These are phyloP conservation scores for Dictyophora rubrovolvata DNA, from an alignment of 768 basidiomycete genomes.

Conservation along the genomic window DNA sequence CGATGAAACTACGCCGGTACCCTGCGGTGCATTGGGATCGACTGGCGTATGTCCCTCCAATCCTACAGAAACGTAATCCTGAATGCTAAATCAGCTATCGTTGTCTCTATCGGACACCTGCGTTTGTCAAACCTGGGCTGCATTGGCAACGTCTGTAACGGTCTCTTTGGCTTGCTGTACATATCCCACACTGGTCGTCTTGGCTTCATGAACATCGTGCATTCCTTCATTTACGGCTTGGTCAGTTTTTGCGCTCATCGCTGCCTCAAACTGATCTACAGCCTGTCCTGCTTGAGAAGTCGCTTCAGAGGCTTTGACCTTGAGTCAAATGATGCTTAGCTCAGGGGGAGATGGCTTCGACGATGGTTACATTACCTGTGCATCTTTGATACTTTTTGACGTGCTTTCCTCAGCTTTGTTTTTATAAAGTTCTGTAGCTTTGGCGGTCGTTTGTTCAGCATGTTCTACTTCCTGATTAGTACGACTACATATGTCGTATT, in stretches of 20 bases:
- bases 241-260: conserved; percentile 30
- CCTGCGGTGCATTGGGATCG: conserved; percentile 6
- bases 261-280: conserved; percentile 21
- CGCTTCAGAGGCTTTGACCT: conserved; percentile 2
- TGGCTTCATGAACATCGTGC: conserved; percentile 35
- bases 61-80: conserved; percentile 5
- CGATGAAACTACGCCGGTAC: conserved; percentile 20
- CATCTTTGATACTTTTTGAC: conserved; percentile 30
- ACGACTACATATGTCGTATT: neutral
- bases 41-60: conserved; percentile 3
- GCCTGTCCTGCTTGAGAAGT: conserved; percentile 15
- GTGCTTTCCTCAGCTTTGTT: conserved; percentile 45
- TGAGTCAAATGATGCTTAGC: neutral
- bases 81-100: neutral
- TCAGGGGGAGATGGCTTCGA: neutral
- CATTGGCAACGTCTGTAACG: conserved; percentile 31
- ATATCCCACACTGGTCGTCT: conserved; percentile 37
- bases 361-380: conserved; percentile 24
- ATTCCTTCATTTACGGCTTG: conserved; percentile 49
- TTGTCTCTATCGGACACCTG: neutral
- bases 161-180: conserved; percentile 45
- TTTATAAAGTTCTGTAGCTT: conserved; percentile 27
- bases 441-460: neutral
- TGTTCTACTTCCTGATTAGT: neutral
- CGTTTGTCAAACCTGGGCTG: conserved; percentile 32